These are phyloP conservation scores for Neofusicoccum sp. DNA, from an alignment of 2,329 filamentous ascomycete species.

Conservation along the genomic window DNA sequence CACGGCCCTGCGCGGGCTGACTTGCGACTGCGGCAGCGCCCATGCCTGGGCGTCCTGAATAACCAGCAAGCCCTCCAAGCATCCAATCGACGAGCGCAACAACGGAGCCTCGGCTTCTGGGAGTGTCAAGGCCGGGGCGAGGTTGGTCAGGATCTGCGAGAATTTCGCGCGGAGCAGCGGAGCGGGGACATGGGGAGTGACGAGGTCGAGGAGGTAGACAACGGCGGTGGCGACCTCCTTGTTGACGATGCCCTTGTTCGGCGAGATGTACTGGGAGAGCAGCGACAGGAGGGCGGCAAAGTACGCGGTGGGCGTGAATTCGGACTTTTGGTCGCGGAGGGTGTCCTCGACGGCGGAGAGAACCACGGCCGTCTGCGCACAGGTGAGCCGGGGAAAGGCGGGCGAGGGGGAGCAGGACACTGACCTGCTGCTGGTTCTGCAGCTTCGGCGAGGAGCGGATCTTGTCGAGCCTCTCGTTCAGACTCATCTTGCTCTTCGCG, in stretches of 20 bases:
- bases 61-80: constrained; percentile 83
- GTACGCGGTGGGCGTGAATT: constrained; percentile 83
- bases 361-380: constrained; percentile 71
- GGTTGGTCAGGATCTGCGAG: constrained; percentile 81
- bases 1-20: constrained; percentile 82
- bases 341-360: constrained; percentile 91
- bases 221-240: constrained; percentile 81
- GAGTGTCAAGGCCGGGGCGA: constrained; percentile 79
- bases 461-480: constrained; percentile 93
- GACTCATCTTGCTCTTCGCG: constrained; percentile 46
- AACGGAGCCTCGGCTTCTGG: constrained; percentile 83
- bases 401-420: constrained; percentile 24
- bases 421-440: constrained; percentile 89
- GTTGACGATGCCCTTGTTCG: constrained; percentile 64
- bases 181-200: constrained; percentile 80
- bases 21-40: constrained; percentile 78
- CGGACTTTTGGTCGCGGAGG: constrained; percentile 80
- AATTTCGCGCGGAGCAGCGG: constrained; percentile 92
- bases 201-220: constrained; percentile 91
- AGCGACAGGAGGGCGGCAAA: constrained; percentile 93
- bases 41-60: constrained; percentile 86
- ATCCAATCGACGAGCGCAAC: constrained; percentile 84
- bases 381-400: constrained; percentile 7
- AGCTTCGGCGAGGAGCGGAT: constrained; percentile 89
- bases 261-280: constrained; percentile 71